Conservation (phyloP, 2,329 filamentous ascomycete species). For the Tolypocladium ophioglossoides region DNA sequence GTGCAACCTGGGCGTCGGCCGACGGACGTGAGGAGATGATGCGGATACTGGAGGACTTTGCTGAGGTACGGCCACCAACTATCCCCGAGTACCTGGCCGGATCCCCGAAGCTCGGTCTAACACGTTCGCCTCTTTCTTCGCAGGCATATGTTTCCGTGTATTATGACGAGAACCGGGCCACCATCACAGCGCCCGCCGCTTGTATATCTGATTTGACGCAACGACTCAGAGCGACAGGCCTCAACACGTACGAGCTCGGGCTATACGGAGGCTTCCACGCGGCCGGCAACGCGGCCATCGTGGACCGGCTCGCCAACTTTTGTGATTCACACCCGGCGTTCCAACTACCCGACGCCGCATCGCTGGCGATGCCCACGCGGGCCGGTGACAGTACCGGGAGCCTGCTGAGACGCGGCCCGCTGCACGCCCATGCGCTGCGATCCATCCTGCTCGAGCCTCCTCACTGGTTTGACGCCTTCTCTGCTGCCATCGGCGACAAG, state of each 20-base stretch:
- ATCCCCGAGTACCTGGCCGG: too few species aligned
- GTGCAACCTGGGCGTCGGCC: background rate
- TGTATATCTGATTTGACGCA: constrained; percentile 6
- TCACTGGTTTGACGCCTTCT: constrained; percentile 23
- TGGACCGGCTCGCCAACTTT: constrained; percentile 5
- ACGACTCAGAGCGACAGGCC: constrained; percentile 2
- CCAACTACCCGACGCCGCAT: constrained; percentile 20
- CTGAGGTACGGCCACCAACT: background rate
- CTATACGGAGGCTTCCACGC: background rate
- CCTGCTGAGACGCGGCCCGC: constrained; percentile 8
- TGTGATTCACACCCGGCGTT: constrained; percentile 14
- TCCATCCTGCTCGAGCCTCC: constrained; percentile 22
- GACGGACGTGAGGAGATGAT: background rate
- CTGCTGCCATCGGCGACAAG: constrained; percentile 4
- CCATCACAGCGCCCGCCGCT: constrained; percentile 17
- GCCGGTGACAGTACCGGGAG: constrained; percentile 2
- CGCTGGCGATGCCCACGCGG: constrained; percentile 13
- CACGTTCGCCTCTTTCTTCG: background rate
- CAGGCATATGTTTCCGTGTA: constrained; percentile 25
- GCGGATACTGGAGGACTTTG: background rate
- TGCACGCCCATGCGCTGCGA: constrained; percentile 19
- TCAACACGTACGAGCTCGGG: background rate
- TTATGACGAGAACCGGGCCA: constrained; percentile 25
- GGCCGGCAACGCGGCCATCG: background rate
- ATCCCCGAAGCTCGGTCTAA: background rate